Conservation (phyloP, 192 early-diverging fungal genomes). For the Geranomyces michiganensis region DNA sequence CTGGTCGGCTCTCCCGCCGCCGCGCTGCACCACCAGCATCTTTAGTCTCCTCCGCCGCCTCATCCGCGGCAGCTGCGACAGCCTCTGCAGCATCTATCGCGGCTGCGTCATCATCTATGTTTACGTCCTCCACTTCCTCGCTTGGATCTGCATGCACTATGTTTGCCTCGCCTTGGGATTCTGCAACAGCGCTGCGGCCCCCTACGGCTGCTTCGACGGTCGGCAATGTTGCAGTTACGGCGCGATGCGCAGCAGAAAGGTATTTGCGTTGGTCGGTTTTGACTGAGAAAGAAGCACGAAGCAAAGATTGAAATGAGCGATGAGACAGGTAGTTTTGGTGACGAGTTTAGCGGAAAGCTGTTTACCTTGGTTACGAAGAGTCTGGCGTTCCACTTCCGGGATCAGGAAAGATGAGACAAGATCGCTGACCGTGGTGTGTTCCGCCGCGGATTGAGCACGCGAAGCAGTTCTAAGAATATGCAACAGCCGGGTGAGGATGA, state of each 20-base stretch:
- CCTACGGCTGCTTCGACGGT: not conserved
- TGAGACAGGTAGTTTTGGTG: not conserved
- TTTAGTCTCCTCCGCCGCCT: too few relatives aligned
- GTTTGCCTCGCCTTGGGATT: too few relatives aligned
- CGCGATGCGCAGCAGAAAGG: constrained; percentile 55
- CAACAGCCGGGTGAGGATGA: too few relatives aligned
- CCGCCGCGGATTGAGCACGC: not conserved
- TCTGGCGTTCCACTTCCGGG: constrained; percentile 57
- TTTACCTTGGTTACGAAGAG: constrained; percentile 48
- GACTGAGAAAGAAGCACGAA: constrained; percentile 37
- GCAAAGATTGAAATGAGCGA: not conserved
- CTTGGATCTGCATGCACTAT: too few relatives aligned
- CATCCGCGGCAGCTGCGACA: too few relatives aligned
- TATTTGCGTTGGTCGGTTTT: constrained; percentile 50
- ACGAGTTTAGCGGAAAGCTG: constrained; percentile 4
- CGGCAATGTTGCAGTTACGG: constrained; percentile 27
- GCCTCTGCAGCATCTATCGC: too few relatives aligned
- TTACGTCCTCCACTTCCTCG: too few relatives aligned
- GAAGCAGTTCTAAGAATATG: not conserved
- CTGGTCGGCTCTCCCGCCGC: too few relatives aligned
- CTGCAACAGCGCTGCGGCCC: not conserved
- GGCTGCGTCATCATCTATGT: too few relatives aligned
- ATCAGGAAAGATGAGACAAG: constrained; percentile 61
- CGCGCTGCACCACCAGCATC: too few relatives aligned
- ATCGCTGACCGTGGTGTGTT: constrained; percentile 46